Conservation (phyloP, 257 asterid genomes). For the Nicotiana sylvestris region DNA sequence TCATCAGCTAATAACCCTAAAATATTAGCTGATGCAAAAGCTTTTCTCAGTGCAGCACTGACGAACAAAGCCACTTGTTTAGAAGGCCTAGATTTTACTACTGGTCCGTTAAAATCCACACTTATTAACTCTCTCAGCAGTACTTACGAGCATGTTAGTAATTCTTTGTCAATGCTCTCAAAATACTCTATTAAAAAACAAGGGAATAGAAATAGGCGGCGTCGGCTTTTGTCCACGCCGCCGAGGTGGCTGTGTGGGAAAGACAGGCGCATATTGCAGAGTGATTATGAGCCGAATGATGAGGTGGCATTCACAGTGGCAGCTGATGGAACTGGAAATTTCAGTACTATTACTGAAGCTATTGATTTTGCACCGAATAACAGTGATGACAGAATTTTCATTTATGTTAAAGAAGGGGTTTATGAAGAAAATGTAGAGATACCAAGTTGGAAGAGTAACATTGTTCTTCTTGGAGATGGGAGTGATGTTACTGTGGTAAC, state of each 20-base stretch:
- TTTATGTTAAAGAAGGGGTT: slow-evolving; percentile 56
- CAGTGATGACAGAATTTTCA: slow-evolving; percentile 46
- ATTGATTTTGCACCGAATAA: slow-evolving; percentile 57
- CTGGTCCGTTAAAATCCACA: slow-evolving; percentile 48
- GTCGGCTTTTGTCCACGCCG: slow-evolving; percentile 41
- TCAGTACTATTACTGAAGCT: slow-evolving; percentile 51
- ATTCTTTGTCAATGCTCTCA: slow-evolving; percentile 56
- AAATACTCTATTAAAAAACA: slow-evolving; percentile 17
- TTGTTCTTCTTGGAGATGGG: slow-evolving; percentile 84
- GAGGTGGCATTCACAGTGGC: slow-evolving; percentile 51
- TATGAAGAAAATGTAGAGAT: slow-evolving; percentile 78
- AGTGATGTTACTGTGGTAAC: slow-evolving; percentile 52
- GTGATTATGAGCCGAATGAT: slow-evolving; percentile 34
- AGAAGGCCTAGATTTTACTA: slow-evolving; percentile 61
- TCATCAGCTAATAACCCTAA: slow-evolving; percentile 11
- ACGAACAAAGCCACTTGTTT: slow-evolving; percentile 71
- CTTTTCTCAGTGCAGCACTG: slow-evolving; percentile 65
- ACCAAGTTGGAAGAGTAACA: slow-evolving; percentile 67
- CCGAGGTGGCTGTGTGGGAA: slow-evolving; percentile 57
- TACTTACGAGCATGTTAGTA: slow-evolving; percentile 57
- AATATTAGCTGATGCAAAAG: slow-evolving; percentile 47
- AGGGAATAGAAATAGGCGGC: slow-evolving; percentile 28
- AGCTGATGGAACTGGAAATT: slow-evolving; percentile 71
- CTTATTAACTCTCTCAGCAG: slow-evolving; percentile 33
- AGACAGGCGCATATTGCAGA: slow-evolving; percentile 45